A percentile compares a stretch with the other conserved stretches of the same genome.
phyloP scores from a whole-genome alignment of 768 basidiomycete genomes.

The Boletus pseudopeckii region DNA sequence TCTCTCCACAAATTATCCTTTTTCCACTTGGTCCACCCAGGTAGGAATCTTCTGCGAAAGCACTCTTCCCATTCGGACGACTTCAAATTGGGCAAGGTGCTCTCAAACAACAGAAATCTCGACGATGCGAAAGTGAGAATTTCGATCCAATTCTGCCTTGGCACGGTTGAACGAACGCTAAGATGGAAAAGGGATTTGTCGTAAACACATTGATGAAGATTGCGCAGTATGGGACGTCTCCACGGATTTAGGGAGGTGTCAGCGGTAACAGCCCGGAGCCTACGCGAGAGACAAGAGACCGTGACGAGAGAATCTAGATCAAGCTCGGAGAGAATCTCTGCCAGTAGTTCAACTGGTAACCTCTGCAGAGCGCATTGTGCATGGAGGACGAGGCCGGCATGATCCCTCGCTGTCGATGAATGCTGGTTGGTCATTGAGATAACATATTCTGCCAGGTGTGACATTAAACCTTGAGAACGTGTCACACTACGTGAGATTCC shows the following conservation, averaged over 20 bases:
- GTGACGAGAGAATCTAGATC: constrained; percentile 58
- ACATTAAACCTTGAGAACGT: not conserved
- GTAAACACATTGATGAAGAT: constrained; percentile 45
- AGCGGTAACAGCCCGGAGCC: constrained; percentile 54
- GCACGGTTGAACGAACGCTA: constrained; percentile 60
- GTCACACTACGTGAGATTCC: not conserved
- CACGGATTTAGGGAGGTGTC: constrained; percentile 71
- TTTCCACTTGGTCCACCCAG: constrained; percentile 73
- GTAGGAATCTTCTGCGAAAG: constrained; percentile 67
- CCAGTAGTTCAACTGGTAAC: constrained; percentile 76
- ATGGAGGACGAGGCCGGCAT: not conserved
- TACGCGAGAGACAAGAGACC: constrained; percentile 58
- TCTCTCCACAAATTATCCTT: constrained; percentile 62
- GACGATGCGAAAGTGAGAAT: constrained; percentile 63
- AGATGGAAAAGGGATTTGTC: constrained; percentile 54
- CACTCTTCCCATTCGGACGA: constrained; percentile 72
- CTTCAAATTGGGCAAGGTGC: constrained; percentile 65
- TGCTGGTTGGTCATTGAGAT: not conserved
- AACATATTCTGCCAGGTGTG: not conserved
- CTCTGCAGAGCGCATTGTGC: constrained; percentile 35
- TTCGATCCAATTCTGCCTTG: constrained; percentile 78
- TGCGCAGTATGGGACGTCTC: constrained; percentile 65
- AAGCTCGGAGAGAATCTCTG: constrained; percentile 66
- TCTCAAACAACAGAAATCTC: constrained; percentile 61
- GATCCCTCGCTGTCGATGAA: not conserved